These are phyloP conservation scores for Scedosporium minutisporum DNA, from an alignment of 2,329 filamentous ascomycete genomes.

Conservation along the genomic window DNA sequence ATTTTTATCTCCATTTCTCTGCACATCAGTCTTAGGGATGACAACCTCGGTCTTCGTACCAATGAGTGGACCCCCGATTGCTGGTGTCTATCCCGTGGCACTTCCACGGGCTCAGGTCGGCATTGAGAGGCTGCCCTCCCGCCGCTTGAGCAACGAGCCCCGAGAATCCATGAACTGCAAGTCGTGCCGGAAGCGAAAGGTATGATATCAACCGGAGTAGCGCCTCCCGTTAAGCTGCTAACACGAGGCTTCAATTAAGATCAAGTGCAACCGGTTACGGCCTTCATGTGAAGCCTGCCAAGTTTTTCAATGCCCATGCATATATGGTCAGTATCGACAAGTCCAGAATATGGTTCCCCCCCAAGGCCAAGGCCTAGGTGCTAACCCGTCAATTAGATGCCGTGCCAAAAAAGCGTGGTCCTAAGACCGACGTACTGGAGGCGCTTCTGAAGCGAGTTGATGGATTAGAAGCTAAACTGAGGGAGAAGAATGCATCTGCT, in stretches of 20 bases:
- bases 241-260: constrained; percentile 38
- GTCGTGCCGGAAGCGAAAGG: constrained; percentile 86
- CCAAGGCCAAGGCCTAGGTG: not conserved
- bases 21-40: constrained; percentile 19
- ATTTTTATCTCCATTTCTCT: not conserved
- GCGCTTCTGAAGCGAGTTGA: constrained; percentile 77
- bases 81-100: constrained; percentile 36
- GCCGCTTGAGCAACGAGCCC: constrained; percentile 63
- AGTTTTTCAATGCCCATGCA: constrained; percentile 77
- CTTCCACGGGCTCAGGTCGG: constrained; percentile 71
- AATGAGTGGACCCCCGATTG: constrained; percentile 31
- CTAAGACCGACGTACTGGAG: constrained; percentile 82
- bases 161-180: constrained; percentile 95
- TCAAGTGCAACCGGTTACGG: constrained; percentile 81
- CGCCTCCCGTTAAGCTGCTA: not conserved
- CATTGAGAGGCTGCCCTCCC: constrained; percentile 67
- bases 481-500: constrained; percentile 45
- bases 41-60: constrained; percentile 29
- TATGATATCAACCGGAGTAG: constrained; percentile 20
- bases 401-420: constrained; percentile 79
- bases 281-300: constrained; percentile 83
- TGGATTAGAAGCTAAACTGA: constrained; percentile 70
- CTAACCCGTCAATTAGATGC: constrained; percentile 51
- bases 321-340: constrained; percentile 58
- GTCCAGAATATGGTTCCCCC: not conserved